Conservation (phyloP, 352 stramenopile genomes). For the Pythium chondricola region DNA sequence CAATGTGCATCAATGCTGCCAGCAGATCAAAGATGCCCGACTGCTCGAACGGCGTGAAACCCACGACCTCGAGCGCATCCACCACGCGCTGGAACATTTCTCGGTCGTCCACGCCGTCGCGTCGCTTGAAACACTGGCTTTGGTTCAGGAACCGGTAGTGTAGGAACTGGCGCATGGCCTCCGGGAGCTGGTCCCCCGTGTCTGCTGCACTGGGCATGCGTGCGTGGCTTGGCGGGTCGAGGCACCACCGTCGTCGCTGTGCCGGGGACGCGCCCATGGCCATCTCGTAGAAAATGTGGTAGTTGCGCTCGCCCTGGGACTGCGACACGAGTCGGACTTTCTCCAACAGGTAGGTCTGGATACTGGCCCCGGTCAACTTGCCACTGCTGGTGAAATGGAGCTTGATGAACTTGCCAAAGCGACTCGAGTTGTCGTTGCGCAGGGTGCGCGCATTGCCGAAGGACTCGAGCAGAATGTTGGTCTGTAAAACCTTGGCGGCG, state of each 20-base stretch:
- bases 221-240: conserved; percentile 43
- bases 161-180: conserved; percentile 45
- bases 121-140: conserved; percentile 76
- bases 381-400: conserved; percentile 78
- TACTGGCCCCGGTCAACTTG: conserved; percentile 72
- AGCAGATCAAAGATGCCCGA: conserved; percentile 76
- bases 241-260: conserved; percentile 47
- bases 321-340: conserved; percentile 89
- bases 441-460: conserved; percentile 87
- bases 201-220: conserved; percentile 32
- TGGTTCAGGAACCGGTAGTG: conserved; percentile 84
- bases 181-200: conserved; percentile 36
- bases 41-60: conserved; percentile 70
- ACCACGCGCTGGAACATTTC: conserved; percentile 78
- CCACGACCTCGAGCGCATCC: conserved; percentile 78
- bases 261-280: conserved; percentile 42
- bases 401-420: conserved; percentile 92
- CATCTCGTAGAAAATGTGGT: conserved; percentile 88
- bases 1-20: conserved; percentile 85
- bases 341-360: conserved; percentile 93
- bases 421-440: conserved; percentile 89
- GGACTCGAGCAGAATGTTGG: conserved; percentile 86
- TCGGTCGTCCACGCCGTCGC: conserved; percentile 66
- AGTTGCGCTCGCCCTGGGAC: conserved; percentile 76
- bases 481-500: conserved; percentile 86